Evolutionary conservation across 495 filamentous ascomycete species (phyloP).

Genomic region (Xylaria grammica): DNA sequence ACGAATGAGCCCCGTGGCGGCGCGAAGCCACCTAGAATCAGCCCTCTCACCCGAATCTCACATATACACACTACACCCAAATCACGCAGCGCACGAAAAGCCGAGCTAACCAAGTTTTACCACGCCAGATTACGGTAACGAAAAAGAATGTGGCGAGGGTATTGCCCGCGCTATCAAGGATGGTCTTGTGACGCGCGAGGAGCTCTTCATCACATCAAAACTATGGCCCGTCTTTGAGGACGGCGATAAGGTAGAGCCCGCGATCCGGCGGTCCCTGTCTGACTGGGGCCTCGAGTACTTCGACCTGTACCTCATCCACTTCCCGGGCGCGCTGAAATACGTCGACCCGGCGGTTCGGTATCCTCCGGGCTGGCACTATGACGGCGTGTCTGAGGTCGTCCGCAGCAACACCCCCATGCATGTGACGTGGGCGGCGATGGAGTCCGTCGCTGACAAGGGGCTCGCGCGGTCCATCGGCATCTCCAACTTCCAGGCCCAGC

Average conservation of each 20-base stretch:
- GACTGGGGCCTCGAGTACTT: constrained; percentile 89
- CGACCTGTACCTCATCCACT: constrained; percentile 83
- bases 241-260: constrained; percentile 71
- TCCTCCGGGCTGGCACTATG: constrained; percentile 77
- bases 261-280: constrained; percentile 71
- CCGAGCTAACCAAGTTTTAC: constrained; percentile 7
- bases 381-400: constrained; percentile 60
- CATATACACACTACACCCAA: neutral
- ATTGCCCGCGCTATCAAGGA: constrained; percentile 87
- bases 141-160: constrained; percentile 81
- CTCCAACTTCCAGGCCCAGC: constrained; percentile 84
- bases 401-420: constrained; percentile 74
- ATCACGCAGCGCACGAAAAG: neutral
- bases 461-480: constrained; percentile 82
- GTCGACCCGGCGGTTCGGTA: constrained; percentile 79
- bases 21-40: neutral
- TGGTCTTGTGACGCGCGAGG: constrained; percentile 81
- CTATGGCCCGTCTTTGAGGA: constrained; percentile 93
- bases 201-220: constrained; percentile 92
- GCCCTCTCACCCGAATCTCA: neutral
- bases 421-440: constrained; percentile 90
- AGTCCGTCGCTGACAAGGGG: constrained; percentile 71
- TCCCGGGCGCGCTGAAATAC: constrained; percentile 80
- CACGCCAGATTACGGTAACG: constrained; percentile 81
- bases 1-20: constrained; percentile 8